Evolutionary conservation across 2,329 filamentous ascomycete species (phyloP).

Genomic region (Exophiala phaeomuriformis): DNA sequence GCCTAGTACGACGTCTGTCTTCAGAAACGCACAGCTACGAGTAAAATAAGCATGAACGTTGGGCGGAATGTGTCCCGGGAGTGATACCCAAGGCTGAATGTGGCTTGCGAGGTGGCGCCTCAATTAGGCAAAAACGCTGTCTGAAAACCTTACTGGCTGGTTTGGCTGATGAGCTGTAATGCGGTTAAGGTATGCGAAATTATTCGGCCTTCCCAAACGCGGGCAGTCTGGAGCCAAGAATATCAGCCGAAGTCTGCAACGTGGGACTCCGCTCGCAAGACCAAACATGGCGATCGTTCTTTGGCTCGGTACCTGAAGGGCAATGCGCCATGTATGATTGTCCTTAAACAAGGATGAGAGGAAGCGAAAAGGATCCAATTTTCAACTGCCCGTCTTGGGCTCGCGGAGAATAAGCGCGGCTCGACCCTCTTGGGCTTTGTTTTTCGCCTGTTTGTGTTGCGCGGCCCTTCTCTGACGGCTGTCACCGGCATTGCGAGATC

Average conservation of each 20-base stretch:
- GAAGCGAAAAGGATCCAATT: not conserved
- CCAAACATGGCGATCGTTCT: too few species aligned
- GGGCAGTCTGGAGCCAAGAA: too few species aligned
- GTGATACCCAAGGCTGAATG: constrained; percentile 3
- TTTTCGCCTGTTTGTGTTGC: constrained; percentile 52
- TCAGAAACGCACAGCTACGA: constrained; percentile 3
- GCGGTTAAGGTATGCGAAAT: too few species aligned
- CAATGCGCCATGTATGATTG: too few species aligned
- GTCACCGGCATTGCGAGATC: not conserved
- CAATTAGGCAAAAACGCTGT: constrained; percentile 8
- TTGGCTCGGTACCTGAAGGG: too few species aligned
- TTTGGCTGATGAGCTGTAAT: too few species aligned
- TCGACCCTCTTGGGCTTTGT: constrained; percentile 56
- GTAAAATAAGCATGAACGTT: constrained; percentile 3
- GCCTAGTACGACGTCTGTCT: constrained; percentile 1
- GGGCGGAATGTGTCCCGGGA: constrained; percentile 3
- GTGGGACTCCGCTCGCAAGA: too few species aligned
- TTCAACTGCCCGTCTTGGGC: not conserved
- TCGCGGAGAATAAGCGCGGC: constrained; percentile 2
- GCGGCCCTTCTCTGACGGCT: not conserved
- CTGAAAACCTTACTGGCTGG: not conserved
- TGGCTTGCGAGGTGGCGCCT: constrained; percentile 6
- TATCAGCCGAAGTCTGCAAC: too few species aligned
- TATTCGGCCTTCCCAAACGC: too few species aligned
- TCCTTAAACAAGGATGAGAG: too few species aligned